A percentile compares a stretch with the other conserved stretches of the same genome.
These are phyloP conservation scores for Leucoagaricus sp. DNA, from an alignment of 1,284 basidiomycete genomes.

Conservation along the genomic window DNA sequence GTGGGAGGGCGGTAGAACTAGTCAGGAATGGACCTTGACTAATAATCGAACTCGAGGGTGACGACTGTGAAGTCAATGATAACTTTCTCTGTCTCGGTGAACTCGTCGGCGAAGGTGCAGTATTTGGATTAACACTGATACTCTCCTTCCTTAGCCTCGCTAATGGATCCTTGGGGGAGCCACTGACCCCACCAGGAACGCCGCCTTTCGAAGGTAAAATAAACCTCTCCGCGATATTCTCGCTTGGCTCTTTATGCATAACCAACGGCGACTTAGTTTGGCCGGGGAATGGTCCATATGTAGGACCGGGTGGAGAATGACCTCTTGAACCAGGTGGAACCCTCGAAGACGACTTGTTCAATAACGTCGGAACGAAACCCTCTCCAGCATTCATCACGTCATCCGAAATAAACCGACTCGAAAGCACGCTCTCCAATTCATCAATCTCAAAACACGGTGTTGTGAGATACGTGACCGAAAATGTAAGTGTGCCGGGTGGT, in stretches of 20 bases:
- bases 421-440: constrained; percentile 71
- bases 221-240: constrained; percentile 53
- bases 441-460: constrained; percentile 71
- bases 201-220: constrained; percentile 45
- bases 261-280: not conserved
- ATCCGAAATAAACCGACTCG: constrained; percentile 67
- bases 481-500: constrained; percentile 61
- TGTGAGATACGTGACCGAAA: constrained; percentile 64
- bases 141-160: constrained; percentile 31
- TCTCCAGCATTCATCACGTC: constrained; percentile 50
- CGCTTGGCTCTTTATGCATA: constrained; percentile 16
- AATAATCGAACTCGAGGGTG: constrained; percentile 9
- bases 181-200: constrained; percentile 6
- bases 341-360: constrained; percentile 40
- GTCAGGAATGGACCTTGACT: constrained; percentile 12
- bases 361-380: constrained; percentile 64
- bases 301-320: not conserved
- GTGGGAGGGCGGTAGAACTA: not conserved
- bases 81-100: constrained; percentile 13
- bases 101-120: constrained; percentile 30
- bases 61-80: constrained; percentile 7
- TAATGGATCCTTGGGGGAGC: constrained; percentile 10
- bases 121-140: constrained; percentile 16
- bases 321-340: not conserved
- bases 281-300: not conserved